These are phyloP conservation scores for Paracorniculantispora psalliotae DNA, from an alignment of 2,329 filamentous ascomycete species.

Conservation along the genomic window DNA sequence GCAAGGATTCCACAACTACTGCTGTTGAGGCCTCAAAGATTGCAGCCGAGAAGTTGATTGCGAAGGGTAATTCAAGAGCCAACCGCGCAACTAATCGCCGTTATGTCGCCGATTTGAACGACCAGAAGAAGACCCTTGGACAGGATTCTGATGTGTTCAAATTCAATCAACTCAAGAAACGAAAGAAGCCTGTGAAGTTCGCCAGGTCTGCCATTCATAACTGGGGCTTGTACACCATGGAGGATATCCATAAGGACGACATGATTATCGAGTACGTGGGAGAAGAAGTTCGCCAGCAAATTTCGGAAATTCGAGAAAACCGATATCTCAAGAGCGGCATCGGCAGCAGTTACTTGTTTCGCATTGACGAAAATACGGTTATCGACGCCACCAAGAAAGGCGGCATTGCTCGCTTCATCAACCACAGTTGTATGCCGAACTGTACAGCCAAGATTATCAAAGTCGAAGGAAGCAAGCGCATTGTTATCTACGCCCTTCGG, in stretches of 20 bases:
- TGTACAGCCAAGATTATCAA: slow-evolving; percentile 99
- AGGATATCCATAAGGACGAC: slow-evolving; percentile 94
- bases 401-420: slow-evolving; percentile 97
- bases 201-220: slow-evolving; percentile 97
- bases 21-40: slow-evolving; percentile 68
- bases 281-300: slow-evolving; percentile 93
- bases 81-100: slow-evolving; percentile 95
- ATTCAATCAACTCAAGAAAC: slow-evolving; percentile 99
- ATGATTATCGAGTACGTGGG: slow-evolving; percentile 99
- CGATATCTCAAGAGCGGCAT: slow-evolving; percentile 94
- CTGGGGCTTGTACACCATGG: slow-evolving; percentile 96
- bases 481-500: slow-evolving; percentile 96
- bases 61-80: slow-evolving; percentile 85
- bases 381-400: slow-evolving; percentile 98
- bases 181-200: slow-evolving; percentile 98
- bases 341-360: slow-evolving; percentile 94
- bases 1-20: slow-evolving; percentile 58
- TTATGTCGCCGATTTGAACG: slow-evolving; percentile 89
- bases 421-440: slow-evolving; percentile 96
- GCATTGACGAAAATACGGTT: slow-evolving; percentile 95
- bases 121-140: slow-evolving; percentile 81
- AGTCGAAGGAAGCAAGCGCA: slow-evolving; percentile 94
- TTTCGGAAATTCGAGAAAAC: slow-evolving; percentile 91
- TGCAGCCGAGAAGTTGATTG: slow-evolving; percentile 71
- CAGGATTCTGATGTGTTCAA: slow-evolving; percentile 86